Conservation (phyloP, 768 basidiomycete genomes). For the Tricholoma matsutake region DNA sequence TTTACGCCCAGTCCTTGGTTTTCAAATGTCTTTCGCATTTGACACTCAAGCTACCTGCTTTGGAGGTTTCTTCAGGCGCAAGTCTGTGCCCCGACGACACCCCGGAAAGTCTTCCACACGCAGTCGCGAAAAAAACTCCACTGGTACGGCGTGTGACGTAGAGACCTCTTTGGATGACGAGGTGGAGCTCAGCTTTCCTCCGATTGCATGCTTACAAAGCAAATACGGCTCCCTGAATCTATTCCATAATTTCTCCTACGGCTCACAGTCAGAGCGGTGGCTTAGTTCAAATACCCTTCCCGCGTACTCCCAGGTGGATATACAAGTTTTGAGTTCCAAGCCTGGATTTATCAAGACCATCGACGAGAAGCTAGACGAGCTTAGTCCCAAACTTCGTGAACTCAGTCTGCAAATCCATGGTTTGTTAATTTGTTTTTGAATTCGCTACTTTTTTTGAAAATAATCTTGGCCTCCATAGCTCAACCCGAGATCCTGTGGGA, state of each 20-base stretch:
- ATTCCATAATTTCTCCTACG: not conserved
- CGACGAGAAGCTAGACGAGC: constrained; percentile 47
- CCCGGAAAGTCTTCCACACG: not conserved
- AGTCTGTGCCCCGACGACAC: constrained; percentile 2
- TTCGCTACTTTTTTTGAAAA: not conserved
- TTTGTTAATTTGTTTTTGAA: constrained; percentile 27
- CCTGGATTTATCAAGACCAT: constrained; percentile 50
- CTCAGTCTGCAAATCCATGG: constrained; percentile 74
- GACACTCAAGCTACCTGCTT: constrained; percentile 12
- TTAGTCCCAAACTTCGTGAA: constrained; percentile 51
- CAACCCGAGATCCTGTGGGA: constrained; percentile 67
- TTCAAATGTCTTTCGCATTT: not conserved
- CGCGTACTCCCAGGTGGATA: constrained; percentile 7
- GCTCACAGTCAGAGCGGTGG: constrained; percentile 16
- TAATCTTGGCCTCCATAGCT: constrained; percentile 30
- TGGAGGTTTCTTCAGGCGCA: constrained; percentile 9
- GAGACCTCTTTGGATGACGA: not conserved
- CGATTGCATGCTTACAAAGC: not conserved
- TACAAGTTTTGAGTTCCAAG: constrained; percentile 6
- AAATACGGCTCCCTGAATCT: not conserved
- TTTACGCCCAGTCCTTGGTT: not conserved
- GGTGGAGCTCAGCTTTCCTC: not conserved
- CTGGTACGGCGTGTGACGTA: not conserved
- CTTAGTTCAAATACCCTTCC: constrained; percentile 43
- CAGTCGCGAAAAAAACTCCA: not conserved